A percentile compares a stretch with the other conserved stretches of the same genome.
Evolutionary conservation across 805 yeast genomes (phyloP).

Genomic region (Ogataea ganodermae): DNA sequence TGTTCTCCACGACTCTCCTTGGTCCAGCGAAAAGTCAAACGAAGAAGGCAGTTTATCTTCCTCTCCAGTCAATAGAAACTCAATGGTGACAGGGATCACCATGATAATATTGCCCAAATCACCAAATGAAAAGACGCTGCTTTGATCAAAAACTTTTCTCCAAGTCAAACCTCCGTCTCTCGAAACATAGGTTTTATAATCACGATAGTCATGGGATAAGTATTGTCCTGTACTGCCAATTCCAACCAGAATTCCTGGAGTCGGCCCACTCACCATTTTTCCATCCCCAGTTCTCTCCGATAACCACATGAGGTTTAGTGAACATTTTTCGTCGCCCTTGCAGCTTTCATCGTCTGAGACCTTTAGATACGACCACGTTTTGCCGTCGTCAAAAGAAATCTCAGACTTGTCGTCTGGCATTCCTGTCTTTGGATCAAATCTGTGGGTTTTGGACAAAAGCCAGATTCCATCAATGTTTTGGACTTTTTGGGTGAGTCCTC

Average conservation of each 20-base stretch:
- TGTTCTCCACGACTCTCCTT: conserved; percentile 66
- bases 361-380: conserved; percentile 50
- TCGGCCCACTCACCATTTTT: conserved; percentile 48
- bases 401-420: conserved; percentile 33
- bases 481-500: conserved; percentile 42
- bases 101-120: conserved; percentile 76
- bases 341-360: conserved; percentile 48
- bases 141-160: conserved; percentile 54
- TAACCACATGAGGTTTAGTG: conserved; percentile 43
- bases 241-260: conserved; percentile 59
- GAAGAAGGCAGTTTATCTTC: conserved; percentile 36
- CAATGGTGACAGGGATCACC: conserved; percentile 47
- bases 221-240: conserved; percentile 80
- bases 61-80: conserved; percentile 16
- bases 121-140: conserved; percentile 62
- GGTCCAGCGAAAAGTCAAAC: conserved; percentile 62
- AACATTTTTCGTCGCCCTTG: conserved; percentile 48
- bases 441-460: conserved; percentile 41
- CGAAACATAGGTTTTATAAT: conserved; percentile 56
- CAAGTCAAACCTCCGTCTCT: conserved; percentile 80
- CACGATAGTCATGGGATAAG: conserved; percentile 35
- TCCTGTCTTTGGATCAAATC: conserved; percentile 30
- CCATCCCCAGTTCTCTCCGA: conserved; percentile 44
- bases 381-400: conserved; percentile 55
- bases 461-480: conserved; percentile 62